Percentiles rank a stretch among this genome's conserved stretches.
phyloP scores from a whole-genome alignment of 768 basidiomycete species.

The Candolleomyces eurysporus region DNA sequence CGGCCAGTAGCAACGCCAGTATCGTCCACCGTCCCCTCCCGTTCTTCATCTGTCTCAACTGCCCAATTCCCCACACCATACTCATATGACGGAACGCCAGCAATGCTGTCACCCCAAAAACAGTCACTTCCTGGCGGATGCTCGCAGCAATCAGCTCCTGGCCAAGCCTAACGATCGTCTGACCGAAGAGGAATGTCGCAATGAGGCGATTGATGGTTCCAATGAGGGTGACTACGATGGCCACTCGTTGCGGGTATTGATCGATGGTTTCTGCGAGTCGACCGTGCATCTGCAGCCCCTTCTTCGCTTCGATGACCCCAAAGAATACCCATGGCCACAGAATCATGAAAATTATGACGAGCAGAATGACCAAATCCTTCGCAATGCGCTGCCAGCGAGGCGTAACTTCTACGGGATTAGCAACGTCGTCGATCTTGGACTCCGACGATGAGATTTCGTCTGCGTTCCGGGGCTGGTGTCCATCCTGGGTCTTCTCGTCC shows the following conservation, averaged over 20 bases:
- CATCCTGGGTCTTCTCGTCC: no score
- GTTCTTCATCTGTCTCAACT: background rate
- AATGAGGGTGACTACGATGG: background rate
- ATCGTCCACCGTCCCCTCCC: no score
- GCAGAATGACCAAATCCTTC: background rate
- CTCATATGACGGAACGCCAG: background rate
- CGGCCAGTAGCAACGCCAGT: background rate
- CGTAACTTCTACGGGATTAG: no score
- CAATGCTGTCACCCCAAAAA: background rate
- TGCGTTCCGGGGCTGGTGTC: no score
- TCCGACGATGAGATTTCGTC: no score
- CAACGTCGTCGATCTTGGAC: no score
- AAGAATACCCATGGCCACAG: background rate
- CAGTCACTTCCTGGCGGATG: background rate
- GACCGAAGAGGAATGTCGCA: background rate
- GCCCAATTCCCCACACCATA: background rate
- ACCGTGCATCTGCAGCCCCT: background rate
- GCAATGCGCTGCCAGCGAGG: no score
- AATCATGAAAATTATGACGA: background rate
- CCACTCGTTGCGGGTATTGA: background rate
- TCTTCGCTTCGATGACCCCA: background rate
- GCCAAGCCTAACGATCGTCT: background rate
- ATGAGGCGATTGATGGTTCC: background rate
- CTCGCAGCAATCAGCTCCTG: background rate
- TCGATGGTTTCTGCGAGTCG: background rate